Evolutionary conservation across 345 rosid genomes (phyloP).

Genomic region (Geranium rotundifolium): DNA sequence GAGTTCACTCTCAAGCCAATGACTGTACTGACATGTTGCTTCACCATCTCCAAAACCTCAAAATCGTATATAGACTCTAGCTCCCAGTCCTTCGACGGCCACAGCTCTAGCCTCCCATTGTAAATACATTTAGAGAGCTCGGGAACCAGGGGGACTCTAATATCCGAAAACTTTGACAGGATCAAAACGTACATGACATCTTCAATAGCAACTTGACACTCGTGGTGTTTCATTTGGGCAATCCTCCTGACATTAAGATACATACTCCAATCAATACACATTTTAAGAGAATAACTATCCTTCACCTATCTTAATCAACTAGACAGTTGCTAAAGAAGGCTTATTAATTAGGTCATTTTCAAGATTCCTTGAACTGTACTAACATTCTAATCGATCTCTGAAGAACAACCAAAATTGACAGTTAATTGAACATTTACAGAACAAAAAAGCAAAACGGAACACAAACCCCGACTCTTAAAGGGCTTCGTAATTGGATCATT

Average conservation of each 20-base stretch:
- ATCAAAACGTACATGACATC: slow-evolving; percentile 85
- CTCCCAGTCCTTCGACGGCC: slow-evolving; percentile 89
- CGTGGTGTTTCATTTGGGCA: slow-evolving; percentile 52
- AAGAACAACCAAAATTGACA: too few species aligned
- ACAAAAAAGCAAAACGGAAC: too few species aligned
- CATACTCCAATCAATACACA: not conserved
- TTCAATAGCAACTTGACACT: slow-evolving; percentile 59
- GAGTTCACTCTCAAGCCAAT: slow-evolving; percentile 67
- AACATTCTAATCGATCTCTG: too few species aligned
- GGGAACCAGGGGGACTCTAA: slow-evolving; percentile 74
- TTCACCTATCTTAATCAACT: too few species aligned
- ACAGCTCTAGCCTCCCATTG: slow-evolving; percentile 83
- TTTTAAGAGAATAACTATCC: too few species aligned
- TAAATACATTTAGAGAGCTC: slow-evolving; percentile 73
- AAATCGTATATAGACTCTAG: slow-evolving; percentile 65
- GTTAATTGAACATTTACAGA: too few species aligned
- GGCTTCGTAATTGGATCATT: too few species aligned
- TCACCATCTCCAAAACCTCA: slow-evolving; percentile 63
- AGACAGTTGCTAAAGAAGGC: too few species aligned
- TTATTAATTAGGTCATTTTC: too few species aligned
- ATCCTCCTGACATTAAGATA: slow-evolving; percentile 52
- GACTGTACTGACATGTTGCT: slow-evolving; percentile 57
- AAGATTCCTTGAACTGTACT: too few species aligned
- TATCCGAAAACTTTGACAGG: slow-evolving; percentile 71
- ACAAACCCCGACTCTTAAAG: too few species aligned